Evolutionary conservation across 2,329 filamentous ascomycete genomes (phyloP).

Genomic region (Colletotrichum musae): DNA sequence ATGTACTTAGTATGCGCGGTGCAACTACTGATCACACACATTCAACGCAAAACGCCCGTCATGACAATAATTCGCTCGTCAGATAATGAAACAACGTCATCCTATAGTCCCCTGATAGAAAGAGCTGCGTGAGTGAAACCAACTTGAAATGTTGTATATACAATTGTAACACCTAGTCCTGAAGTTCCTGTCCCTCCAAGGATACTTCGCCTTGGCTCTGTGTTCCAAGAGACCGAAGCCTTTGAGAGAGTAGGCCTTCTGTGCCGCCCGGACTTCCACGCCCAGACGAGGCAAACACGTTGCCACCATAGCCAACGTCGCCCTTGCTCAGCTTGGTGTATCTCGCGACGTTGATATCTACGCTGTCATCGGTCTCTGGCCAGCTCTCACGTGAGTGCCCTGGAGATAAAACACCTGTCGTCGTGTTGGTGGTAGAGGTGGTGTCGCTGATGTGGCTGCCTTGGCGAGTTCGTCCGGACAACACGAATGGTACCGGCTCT

Average conservation of each 20-base stretch:
- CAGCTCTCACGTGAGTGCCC: constrained; percentile 48
- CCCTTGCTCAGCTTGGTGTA: constrained; percentile 80
- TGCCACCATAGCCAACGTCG: constrained; percentile 74
- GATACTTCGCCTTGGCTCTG: constrained; percentile 44
- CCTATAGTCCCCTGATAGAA: too few species aligned
- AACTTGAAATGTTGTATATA: constrained; percentile 11
- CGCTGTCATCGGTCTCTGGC: constrained; percentile 54
- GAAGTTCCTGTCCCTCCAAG: background rate
- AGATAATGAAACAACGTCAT: background rate
- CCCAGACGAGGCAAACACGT: constrained; percentile 59
- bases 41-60: background rate
- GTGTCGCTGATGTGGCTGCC: constrained; percentile 51
- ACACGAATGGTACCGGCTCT: constrained; percentile 66
- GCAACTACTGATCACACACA: background rate
- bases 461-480: constrained; percentile 50
- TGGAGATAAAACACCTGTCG: constrained; percentile 45
- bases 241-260: constrained; percentile 79
- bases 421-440: constrained; percentile 43
- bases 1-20: background rate
- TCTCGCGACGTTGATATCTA: constrained; percentile 48
- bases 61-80: background rate
- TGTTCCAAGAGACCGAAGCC: constrained; percentile 74
- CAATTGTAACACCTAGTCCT: constrained; percentile 5
- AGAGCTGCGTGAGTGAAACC: background rate
- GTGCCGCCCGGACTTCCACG: constrained; percentile 60